These are phyloP conservation scores for Ganoderma lingzhi DNA, from an alignment of 1,284 basidiomycete species.

Conservation along the genomic window DNA sequence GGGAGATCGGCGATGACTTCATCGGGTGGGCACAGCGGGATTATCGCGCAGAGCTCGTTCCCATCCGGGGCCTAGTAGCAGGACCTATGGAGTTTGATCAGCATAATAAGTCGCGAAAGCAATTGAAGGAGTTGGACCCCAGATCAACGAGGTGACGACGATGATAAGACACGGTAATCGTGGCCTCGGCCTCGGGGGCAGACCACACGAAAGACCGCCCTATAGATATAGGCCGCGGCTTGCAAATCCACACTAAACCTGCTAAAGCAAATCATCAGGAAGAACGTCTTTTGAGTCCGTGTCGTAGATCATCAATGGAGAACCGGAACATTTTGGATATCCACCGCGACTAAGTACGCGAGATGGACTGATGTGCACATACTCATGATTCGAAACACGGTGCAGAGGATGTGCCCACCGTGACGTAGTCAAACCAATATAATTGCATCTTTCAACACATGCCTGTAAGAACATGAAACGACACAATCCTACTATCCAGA, in stretches of 20 bases:
- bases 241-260: neutral
- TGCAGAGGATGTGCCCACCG: too few species aligned
- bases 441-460: too few species aligned
- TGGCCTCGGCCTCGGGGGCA: neutral
- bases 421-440: too few species aligned
- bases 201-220: neutral
- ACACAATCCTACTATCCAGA: neutral
- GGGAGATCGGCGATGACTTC: conserved; percentile 4
- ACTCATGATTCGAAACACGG: too few species aligned
- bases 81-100: neutral
- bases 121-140: neutral
- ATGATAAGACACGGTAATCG: neutral
- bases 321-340: too few species aligned
- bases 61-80: neutral
- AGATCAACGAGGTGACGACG: neutral
- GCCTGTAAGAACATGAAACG: too few species aligned
- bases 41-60: neutral
- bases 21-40: neutral
- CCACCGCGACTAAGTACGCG: too few species aligned
- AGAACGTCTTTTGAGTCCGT: neutral
- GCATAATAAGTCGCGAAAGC: too few species aligned
- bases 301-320: neutral
- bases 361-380: too few species aligned
- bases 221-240: neutral
- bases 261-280: neutral